These are phyloP conservation scores for Umbelopsis vinacea DNA, from an alignment of 192 early-diverging fungal genomes.

Conservation along the genomic window DNA sequence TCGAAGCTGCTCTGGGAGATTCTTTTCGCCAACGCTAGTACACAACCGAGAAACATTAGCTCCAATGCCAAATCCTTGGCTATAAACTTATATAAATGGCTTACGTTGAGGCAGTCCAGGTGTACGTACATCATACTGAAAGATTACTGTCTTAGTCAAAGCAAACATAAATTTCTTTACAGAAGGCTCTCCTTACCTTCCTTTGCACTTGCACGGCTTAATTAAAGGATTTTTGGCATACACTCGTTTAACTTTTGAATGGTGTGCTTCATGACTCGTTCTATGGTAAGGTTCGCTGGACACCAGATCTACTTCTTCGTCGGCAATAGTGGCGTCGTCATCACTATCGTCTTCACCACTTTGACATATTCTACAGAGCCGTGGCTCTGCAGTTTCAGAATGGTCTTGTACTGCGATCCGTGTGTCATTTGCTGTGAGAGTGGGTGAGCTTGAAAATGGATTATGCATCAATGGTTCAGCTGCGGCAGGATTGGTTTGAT, in stretches of 20 bases:
- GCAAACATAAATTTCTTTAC: too few species aligned
- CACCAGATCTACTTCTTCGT: not conserved
- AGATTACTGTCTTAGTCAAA: not conserved
- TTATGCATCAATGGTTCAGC: not conserved
- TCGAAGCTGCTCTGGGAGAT: slow-evolving; percentile 23
- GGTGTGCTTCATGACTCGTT: not conserved
- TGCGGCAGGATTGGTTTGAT: not conserved
- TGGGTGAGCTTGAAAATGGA: not conserved
- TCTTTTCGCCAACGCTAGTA: slow-evolving; percentile 22
- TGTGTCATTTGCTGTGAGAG: not conserved
- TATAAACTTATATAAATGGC: not conserved
- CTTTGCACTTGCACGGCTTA: slow-evolving; percentile 27
- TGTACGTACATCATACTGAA: slow-evolving; percentile 24
- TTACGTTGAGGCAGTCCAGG: slow-evolving; percentile 22
- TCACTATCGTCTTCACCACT: slow-evolving; percentile 5
- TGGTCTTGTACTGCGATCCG: not conserved
- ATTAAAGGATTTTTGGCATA: slow-evolving; percentile 19
- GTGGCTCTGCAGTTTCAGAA: not conserved
- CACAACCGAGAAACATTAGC: not conserved
- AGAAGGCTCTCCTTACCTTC: not conserved
- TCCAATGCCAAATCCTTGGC: not conserved
- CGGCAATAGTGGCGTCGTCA: not conserved
- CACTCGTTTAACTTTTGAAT: not conserved
- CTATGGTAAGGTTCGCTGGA: not conserved
- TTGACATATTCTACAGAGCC: slow-evolving; percentile 12